Base-by-base conservation (phyloP, 2,329 filamentous ascomycete species). In the Xylariaceae sp. region DNA sequence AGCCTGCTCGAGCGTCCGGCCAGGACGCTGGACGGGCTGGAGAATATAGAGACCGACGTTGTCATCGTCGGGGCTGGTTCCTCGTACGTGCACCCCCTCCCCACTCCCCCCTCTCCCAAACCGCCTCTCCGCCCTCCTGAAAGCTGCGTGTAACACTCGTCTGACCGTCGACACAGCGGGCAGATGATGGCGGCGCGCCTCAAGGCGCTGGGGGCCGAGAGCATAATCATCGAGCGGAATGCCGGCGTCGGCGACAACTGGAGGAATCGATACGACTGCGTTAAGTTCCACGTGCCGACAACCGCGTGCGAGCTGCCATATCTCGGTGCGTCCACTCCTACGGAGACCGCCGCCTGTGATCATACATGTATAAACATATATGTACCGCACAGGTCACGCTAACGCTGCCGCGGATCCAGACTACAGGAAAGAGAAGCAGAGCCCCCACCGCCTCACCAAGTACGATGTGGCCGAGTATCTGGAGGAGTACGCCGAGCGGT, bases 221-320 rank as follows among this genome's bases (percentile, higher is more conserved):
- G 44, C 24, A 32, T 64, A 12, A 51, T 64, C n/a, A 33, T 56
- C 6, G 61, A 65, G 13, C 46, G 45, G 5, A 59, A 62, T 13
- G 25, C 50, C 2, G 40, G 45, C 2, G 40, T 55, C 0, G 61
- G 61, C 2, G 61, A 64, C 36, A 64, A 59, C 36, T 65, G 61
- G 62, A 44, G 46, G 1, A 36, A 45, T 3, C 53, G 61, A 2
- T 64, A 65, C 30, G 60, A 64, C 31, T 55, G 41, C 29, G 21
- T 63, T 34, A 40, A 43, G n/a, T 61, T 67, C 24, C 63, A 67
- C 33, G 40, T 63, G 3, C 55, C 56, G 5, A 61, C 58, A 1
- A 49, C 55, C 0, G 47, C 44, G 22, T 59, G 55, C 32, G 51
- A 62, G 15, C 37, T 59, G 33, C 61, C 62, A 0, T 34, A 16